Evolutionary conservation across 345 rosid genomes (phyloP).

Genomic region (Gynandropsis gynandra): DNA sequence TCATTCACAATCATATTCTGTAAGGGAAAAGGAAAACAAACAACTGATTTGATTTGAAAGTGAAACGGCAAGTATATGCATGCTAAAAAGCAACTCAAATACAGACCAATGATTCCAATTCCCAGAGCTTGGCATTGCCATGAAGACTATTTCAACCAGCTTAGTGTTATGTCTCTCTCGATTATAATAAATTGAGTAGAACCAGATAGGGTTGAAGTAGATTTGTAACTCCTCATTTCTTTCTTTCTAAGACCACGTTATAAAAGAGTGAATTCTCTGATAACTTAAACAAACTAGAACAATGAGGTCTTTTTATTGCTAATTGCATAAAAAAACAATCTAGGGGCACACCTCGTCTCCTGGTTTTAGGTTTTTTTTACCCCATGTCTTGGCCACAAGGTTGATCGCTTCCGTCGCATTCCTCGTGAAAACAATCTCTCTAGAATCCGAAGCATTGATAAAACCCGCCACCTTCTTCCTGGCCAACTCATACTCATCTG

Average conservation of each 20-base stretch:
- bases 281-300: neutral
- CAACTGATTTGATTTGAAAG: neutral
- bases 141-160: neutral
- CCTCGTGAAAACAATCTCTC: conserved; percentile 82
- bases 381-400: conserved; percentile 88
- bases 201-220: neutral
- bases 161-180: neutral
- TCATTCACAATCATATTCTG: conserved; percentile 18
- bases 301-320: neutral
- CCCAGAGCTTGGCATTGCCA: neutral
- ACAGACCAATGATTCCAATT: neutral
- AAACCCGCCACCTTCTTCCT: conserved; percentile 83
- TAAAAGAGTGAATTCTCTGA: neutral
- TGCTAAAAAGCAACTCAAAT: neutral
- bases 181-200: neutral
- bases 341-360: conserved; percentile 61
- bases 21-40: neutral
- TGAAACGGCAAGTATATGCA: neutral
- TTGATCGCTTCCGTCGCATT: conserved; percentile 98
- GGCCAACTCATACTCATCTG: conserved; percentile 82
- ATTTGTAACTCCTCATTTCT: neutral
- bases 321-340: neutral
- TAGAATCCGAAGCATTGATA: conserved; percentile 60
- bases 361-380: conserved; percentile 54
- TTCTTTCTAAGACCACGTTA: neutral